Conservation (phyloP, 202 grass and related monocot species). For the Panicum virgatum region DNA sequence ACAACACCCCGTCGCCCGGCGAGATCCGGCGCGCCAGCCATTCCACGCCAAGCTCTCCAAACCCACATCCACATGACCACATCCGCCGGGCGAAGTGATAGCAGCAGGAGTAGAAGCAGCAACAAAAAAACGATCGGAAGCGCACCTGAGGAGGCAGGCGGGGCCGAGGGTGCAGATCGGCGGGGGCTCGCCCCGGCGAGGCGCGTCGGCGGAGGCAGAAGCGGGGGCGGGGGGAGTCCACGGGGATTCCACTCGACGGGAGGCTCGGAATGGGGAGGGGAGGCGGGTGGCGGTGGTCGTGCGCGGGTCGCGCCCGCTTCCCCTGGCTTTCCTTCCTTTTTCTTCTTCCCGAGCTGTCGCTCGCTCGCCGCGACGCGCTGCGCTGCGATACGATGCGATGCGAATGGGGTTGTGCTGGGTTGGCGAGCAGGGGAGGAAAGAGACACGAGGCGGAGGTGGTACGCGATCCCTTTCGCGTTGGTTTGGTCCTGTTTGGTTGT, state of each 20-base stretch:
- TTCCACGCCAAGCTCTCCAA: background rate
- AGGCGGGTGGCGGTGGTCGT: constrained; percentile 6
- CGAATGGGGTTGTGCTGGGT: constrained; percentile 2
- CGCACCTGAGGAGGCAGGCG: constrained; percentile 43
- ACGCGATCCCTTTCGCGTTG: background rate
- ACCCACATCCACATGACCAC: background rate
- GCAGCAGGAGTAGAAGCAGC: background rate
- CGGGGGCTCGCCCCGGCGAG: background rate
- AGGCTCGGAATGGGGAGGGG: background rate
- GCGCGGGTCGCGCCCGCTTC: constrained; percentile 28
- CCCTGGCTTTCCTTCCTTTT: constrained; percentile 24
- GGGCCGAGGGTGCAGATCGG: constrained; percentile 35
- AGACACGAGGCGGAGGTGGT: background rate
- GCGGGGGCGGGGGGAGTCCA: constrained; percentile 25
- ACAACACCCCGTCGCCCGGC: background rate
- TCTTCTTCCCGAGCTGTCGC: constrained; percentile 33
- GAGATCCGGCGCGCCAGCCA: constrained; percentile 7
- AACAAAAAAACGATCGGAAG: background rate
- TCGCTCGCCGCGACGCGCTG: constrained; percentile 8
- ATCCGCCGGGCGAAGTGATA: background rate
- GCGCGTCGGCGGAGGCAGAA: background rate
- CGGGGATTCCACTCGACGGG: constrained; percentile 32
- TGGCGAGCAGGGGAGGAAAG: background rate
- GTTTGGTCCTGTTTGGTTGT: too few relatives aligned
- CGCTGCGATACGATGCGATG: background rate